phyloP scores from a whole-genome alignment of 768 basidiomycete genomes.

The Xanthoconium stramineum region DNA sequence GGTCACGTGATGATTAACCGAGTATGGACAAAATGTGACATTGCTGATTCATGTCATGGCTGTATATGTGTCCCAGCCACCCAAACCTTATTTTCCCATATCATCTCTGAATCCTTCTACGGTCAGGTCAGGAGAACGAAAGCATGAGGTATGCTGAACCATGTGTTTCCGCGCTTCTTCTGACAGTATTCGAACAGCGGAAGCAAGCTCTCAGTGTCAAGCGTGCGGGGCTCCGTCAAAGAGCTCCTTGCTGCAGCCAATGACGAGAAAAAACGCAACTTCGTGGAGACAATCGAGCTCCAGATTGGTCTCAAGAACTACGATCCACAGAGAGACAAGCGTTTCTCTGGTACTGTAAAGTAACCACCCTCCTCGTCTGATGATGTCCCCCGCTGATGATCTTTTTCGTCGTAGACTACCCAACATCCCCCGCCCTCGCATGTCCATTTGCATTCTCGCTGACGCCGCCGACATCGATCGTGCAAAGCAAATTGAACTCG shows the following conservation, averaged over 20 bases:
- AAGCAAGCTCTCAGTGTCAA: slow-evolving; percentile 96
- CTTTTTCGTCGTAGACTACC: slow-evolving; percentile 62
- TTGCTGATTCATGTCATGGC: slow-evolving; percentile 29
- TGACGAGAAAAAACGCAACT: slow-evolving; percentile 90
- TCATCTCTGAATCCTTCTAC: slow-evolving; percentile 22
- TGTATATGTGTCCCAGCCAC: slow-evolving; percentile 34
- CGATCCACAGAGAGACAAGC: slow-evolving; percentile 99
- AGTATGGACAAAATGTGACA: slow-evolving; percentile 11
- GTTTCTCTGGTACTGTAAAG: slow-evolving; percentile 99
- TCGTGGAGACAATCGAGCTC: slow-evolving; percentile 93
- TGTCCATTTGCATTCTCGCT: slow-evolving; percentile 99
- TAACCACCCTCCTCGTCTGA: slow-evolving; percentile 32
- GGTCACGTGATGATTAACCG: slow-evolving; percentile 26
- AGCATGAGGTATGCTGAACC: slow-evolving; percentile 31
- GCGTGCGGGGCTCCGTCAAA: slow-evolving; percentile 98
- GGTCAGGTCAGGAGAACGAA: slow-evolving; percentile 17
- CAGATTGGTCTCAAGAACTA: slow-evolving; percentile 99
- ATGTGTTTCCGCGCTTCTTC: neutral
- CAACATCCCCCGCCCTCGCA: slow-evolving; percentile 95
- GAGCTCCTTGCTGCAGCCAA: slow-evolving; percentile 81
- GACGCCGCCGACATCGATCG: slow-evolving; percentile 99
- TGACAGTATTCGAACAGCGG: slow-evolving; percentile 23
- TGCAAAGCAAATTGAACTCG: slow-evolving; percentile 95
- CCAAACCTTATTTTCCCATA: slow-evolving; percentile 26
- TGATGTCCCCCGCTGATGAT: neutral